Conservation (phyloP, 306 rosid genomes). For the Glycine tomentella region DNA sequence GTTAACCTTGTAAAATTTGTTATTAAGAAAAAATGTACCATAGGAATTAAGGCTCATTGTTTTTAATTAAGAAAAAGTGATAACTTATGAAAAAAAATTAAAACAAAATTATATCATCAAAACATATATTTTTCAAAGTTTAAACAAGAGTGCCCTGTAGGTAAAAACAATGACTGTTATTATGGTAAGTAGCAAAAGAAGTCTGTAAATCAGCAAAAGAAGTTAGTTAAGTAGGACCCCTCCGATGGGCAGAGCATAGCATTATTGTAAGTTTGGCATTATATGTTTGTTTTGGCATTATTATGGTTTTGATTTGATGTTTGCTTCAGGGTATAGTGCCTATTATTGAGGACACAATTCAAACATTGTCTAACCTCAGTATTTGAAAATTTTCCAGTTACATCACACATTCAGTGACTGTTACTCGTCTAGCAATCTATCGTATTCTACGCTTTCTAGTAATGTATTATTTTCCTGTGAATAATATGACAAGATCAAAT, state of each 20-base stretch:
- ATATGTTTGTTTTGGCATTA: slow-evolving; percentile 44
- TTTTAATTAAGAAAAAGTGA: neutral
- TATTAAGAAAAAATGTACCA: too few relatives aligned
- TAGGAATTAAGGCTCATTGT: neutral
- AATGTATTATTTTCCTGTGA: neutral
- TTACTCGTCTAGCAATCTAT: neutral
- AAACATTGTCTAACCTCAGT: slow-evolving; percentile 31
- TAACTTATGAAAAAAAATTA: neutral
- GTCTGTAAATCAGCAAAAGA: slow-evolving; percentile 12
- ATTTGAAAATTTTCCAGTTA: neutral
- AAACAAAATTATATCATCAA: neutral
- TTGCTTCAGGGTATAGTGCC: slow-evolving; percentile 12
- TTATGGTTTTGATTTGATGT: slow-evolving; percentile 36
- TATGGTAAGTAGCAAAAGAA: too few relatives aligned
- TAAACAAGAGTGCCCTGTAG: too few relatives aligned
- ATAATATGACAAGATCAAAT: neutral
- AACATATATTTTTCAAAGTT: neutral
- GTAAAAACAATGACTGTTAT: too few relatives aligned
- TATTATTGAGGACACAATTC: neutral
- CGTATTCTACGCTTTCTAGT: neutral
- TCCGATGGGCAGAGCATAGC: neutral
- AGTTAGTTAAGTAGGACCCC: slow-evolving; percentile 32
- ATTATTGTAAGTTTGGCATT: slow-evolving; percentile 34
- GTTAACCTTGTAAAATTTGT: neutral
- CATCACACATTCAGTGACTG: neutral